Evolutionary conservation across 768 basidiomycete genomes (phyloP).

Genomic region (Melanogaster broomeanus): DNA sequence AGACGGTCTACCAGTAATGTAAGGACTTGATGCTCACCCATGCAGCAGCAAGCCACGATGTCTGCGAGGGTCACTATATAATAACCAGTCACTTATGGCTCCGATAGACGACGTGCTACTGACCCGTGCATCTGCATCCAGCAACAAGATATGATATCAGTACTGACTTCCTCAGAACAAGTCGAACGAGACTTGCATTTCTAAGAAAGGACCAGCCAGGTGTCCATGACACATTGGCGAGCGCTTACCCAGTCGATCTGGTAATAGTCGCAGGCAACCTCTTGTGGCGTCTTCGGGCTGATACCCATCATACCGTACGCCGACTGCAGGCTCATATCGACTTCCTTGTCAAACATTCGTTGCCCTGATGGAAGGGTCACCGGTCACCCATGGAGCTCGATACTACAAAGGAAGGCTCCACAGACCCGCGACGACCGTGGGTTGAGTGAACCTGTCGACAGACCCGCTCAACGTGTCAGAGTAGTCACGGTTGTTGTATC

Average conservation of each 20-base stretch:
- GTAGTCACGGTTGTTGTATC: constrained; percentile 50
- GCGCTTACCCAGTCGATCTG: constrained; percentile 40
- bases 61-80: constrained; percentile 60
- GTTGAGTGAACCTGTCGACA: constrained; percentile 38
- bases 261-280: constrained; percentile 59
- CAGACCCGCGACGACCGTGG: constrained; percentile 50
- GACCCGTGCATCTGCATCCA: constrained; percentile 29
- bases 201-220: constrained; percentile 15
- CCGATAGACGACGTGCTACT: not conserved
- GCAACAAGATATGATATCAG: constrained; percentile 2
- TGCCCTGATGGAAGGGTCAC: constrained; percentile 12
- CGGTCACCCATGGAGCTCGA: constrained; percentile 52
- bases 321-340: constrained; percentile 54
- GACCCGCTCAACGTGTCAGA: constrained; percentile 44
- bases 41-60: constrained; percentile 62
- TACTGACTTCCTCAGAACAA: not conserved
- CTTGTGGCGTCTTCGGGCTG: constrained; percentile 45
- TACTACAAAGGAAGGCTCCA: constrained; percentile 30
- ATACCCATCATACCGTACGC: constrained; percentile 55
- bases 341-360: constrained; percentile 25
- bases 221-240: not conserved
- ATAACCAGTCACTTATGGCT: constrained; percentile 21
- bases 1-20: constrained; percentile 1
- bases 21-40: constrained; percentile 45
- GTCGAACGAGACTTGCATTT: constrained; percentile 26